Conservation (phyloP, 441 rosid genomes). For the Iberis amara region DNA sequence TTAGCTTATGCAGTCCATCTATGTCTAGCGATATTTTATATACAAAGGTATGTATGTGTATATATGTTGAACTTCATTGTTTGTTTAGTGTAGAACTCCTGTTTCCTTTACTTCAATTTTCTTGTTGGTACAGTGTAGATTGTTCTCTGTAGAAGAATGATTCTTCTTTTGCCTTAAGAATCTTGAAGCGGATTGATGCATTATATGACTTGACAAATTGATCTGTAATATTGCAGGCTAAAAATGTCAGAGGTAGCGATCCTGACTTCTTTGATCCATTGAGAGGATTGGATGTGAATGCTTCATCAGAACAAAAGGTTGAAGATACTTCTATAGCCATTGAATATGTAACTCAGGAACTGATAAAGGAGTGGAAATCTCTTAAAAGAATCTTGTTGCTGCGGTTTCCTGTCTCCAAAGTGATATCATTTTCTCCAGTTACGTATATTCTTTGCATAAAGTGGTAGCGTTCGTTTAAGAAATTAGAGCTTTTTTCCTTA, state of each 20-base stretch:
- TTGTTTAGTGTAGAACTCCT: neutral
- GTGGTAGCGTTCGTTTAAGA: neutral
- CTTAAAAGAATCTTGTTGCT: slow-evolving; percentile 81
- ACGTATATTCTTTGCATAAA: slow-evolving; percentile 24
- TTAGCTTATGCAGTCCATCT: neutral
- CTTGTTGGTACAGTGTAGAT: slow-evolving; percentile 7
- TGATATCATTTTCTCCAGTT: slow-evolving; percentile 66
- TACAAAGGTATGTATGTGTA: no score
- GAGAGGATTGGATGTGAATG: slow-evolving; percentile 36
- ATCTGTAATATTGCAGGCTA: slow-evolving; percentile 28
- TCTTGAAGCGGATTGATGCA: neutral
- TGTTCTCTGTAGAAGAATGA: neutral
- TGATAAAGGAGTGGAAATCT: slow-evolving; percentile 64
- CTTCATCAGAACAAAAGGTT: slow-evolving; percentile 30
- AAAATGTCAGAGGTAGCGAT: slow-evolving; percentile 24
- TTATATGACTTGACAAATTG: neutral
- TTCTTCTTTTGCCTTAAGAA: neutral
- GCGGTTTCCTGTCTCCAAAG: slow-evolving; percentile 76
- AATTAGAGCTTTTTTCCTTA: neutral
- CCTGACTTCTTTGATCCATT: slow-evolving; percentile 77
- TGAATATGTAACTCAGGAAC: slow-evolving; percentile 32
- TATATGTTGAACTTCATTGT: neutral
- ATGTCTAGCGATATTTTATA: neutral
- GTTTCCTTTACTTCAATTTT: neutral
- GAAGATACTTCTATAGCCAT: slow-evolving; percentile 28